Conservation (phyloP, 73 alveolate genomes). For the Paramecium sexaurelia region DNA sequence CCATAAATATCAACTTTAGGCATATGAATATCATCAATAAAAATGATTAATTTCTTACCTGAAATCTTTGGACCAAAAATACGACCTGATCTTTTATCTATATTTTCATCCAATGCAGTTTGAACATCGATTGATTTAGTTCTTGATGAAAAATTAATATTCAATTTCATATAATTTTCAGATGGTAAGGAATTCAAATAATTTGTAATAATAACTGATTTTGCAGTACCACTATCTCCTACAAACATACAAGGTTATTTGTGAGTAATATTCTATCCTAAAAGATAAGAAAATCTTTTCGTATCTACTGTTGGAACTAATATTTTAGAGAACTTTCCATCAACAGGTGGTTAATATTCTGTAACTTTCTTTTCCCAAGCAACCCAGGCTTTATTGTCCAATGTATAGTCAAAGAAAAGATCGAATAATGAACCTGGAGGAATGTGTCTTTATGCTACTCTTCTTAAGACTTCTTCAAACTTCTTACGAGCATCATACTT, state of each 20-base stretch:
- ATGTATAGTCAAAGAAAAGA: neutral
- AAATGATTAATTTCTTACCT: conserved; percentile 73
- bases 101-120: conserved; percentile 96
- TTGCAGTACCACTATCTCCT: conserved; percentile 93
- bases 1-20: conserved; percentile 96
- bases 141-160: conserved; percentile 99
- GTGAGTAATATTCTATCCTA: conserved; percentile 80
- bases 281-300: conserved; percentile 91
- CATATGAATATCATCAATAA: conserved; percentile 94
- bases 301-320: conserved; percentile 99
- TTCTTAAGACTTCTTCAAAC: conserved; percentile 83
- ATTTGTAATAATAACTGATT: conserved; percentile 73
- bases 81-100: conserved; percentile 90
- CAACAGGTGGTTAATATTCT: conserved; percentile 83
- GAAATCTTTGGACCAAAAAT: conserved; percentile 21
- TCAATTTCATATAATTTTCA: conserved; percentile 89
- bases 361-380: conserved; percentile 72
- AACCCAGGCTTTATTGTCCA: conserved; percentile 56
- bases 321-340: conserved; percentile 96
- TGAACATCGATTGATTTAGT: conserved; percentile 96
- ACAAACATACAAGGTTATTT: conserved; percentile 97
- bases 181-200: conserved; percentile 15
- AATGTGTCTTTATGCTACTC: conserved; percentile 73
- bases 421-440: conserved; percentile 77
- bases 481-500: conserved; percentile 29